phyloP scores from a whole-genome alignment of 495 filamentous ascomycete species.

The Trichocladium uniseriatum region DNA sequence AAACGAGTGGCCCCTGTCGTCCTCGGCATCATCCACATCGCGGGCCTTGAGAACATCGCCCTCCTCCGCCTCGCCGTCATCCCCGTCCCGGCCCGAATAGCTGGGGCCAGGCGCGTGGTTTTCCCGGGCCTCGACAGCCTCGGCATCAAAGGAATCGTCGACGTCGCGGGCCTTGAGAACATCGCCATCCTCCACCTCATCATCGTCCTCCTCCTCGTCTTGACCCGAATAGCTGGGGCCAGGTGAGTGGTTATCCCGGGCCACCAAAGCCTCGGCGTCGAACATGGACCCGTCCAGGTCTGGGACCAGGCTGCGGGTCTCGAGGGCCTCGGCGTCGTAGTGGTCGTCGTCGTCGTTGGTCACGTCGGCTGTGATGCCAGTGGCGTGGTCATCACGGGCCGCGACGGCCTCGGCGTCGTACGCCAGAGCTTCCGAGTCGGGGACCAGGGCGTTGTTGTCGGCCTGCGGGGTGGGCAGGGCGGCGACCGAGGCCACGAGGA shows the following conservation, averaged over 20 bases:
- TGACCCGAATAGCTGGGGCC: too few species aligned
- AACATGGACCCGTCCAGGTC: not conserved
- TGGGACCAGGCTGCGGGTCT: not conserved
- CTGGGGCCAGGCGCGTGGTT: too few species aligned
- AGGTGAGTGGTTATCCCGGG: not conserved
- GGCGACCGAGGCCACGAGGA: not conserved
- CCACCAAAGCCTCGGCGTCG: not conserved
- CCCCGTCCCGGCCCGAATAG: too few species aligned
- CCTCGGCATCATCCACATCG: not conserved
- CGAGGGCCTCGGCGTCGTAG: not conserved
- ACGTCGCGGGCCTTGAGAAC: not conserved
- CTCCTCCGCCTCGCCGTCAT: not conserved
- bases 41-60: not conserved
- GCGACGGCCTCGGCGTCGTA: not conserved
- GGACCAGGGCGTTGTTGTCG: constrained; percentile 5
- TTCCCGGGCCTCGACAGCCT: not conserved
- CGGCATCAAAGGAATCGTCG: not conserved
- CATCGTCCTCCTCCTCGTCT: too few species aligned
- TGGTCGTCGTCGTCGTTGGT: not conserved
- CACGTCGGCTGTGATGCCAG: not conserved
- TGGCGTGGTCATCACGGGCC: not conserved
- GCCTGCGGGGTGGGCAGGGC: constrained; percentile 7
- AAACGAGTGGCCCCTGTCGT: not conserved
- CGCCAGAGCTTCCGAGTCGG: constrained; percentile 6
- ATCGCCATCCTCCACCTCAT: not conserved